phyloP scores from a whole-genome alignment of 2,329 filamentous ascomycete species.

The Fusarium caatingaense region DNA sequence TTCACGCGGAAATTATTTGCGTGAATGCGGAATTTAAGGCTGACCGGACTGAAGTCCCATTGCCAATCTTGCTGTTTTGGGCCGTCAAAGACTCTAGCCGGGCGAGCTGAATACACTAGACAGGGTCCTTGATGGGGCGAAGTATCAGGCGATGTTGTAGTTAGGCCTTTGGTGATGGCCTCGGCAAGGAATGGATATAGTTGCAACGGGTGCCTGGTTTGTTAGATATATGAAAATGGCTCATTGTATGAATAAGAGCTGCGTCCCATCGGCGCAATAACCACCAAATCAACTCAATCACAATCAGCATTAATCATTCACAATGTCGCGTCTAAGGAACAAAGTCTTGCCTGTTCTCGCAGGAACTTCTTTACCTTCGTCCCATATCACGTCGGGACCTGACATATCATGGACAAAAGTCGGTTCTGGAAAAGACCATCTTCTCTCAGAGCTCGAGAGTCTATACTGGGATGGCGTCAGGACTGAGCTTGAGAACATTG shows the following conservation, averaged over 20 bases:
- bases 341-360: constrained; percentile 31
- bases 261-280: neutral
- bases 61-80: constrained; percentile 31
- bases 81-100: constrained; percentile 10
- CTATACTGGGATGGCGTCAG: constrained; percentile 41
- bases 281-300: neutral
- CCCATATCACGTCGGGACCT: constrained; percentile 28
- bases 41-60: neutral
- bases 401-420: constrained; percentile 29
- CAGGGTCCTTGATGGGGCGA: constrained; percentile 25
- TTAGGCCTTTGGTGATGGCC: constrained; percentile 10
- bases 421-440: constrained; percentile 28
- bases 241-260: constrained; percentile 5
- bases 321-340: constrained; percentile 32
- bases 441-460: constrained; percentile 29
- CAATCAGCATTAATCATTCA: neutral
- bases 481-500: constrained; percentile 39
- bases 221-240: neutral
- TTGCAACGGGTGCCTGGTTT: neutral
- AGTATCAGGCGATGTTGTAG: constrained; percentile 17
- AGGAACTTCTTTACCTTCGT: constrained; percentile 6
- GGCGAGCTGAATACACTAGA: constrained; percentile 24
- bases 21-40: constrained; percentile 24
- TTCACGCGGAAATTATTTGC: constrained; percentile 12
- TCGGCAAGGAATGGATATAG: neutral